A percentile compares a stretch with the other conserved stretches of the same genome.
Evolutionary conservation across 148 eudicot genomes (phyloP).

Genomic region (Chenopodium formosanum): DNA sequence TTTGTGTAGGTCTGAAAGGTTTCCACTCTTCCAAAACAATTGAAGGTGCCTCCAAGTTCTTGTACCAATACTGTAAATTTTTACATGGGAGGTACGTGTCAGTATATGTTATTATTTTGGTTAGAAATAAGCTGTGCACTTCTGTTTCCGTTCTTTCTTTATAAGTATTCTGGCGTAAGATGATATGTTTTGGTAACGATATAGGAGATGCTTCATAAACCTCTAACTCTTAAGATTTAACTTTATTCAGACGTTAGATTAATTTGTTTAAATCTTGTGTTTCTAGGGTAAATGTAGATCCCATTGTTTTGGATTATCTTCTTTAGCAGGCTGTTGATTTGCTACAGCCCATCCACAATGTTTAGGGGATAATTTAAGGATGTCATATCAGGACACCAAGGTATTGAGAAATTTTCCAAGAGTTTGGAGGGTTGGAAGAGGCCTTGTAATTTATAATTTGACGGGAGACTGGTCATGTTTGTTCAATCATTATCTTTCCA

Average conservation of each 20-base stretch:
- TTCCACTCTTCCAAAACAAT: slow-evolving; percentile 74
- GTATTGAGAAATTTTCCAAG: neutral
- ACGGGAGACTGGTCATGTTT: neutral
- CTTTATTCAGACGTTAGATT: neutral
- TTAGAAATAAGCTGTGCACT: neutral
- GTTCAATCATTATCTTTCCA: neutral
- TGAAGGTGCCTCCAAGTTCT: slow-evolving; percentile 63
- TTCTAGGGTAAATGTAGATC: neutral
- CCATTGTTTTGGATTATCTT: neutral
- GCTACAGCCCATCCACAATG: neutral
- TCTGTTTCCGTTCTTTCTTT: neutral
- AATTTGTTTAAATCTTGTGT: neutral
- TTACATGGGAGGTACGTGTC: slow-evolving; percentile 46
- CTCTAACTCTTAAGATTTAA: neutral
- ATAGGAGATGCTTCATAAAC: neutral
- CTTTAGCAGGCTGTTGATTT: neutral
- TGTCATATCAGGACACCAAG: neutral
- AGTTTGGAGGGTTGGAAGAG: neutral
- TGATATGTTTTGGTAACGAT: neutral
- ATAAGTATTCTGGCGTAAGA: neutral
- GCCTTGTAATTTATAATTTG: neutral
- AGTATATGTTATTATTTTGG: slow-evolving; percentile 4
- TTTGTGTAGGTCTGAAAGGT: slow-evolving; percentile 64
- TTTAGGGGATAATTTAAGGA: neutral
- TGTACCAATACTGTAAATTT: slow-evolving; percentile 49